phyloP scores from a whole-genome alignment of 1,139 yeast species.

The Hansenula lynferdii region DNA sequence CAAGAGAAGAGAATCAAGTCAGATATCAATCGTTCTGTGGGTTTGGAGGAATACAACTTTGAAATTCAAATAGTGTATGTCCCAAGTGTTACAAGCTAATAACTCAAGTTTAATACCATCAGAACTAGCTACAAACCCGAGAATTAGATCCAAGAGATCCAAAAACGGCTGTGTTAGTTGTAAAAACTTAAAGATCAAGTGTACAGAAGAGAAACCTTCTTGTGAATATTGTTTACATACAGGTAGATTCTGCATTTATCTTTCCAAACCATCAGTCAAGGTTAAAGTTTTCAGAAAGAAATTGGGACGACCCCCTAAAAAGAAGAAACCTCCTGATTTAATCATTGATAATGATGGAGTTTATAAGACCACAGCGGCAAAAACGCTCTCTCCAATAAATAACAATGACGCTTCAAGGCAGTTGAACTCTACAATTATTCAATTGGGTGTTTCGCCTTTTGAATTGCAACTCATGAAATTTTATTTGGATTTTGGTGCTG shows the following conservation, averaged over 20 bases:
- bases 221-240: conserved; percentile 55
- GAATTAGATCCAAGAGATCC: conserved; percentile 24
- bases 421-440: conserved; percentile 1
- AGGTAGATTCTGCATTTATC: conserved; percentile 3
- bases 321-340: too few relatives aligned
- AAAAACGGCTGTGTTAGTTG: conserved; percentile 61
- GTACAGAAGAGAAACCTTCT: conserved; percentile 61
- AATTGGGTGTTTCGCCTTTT: conserved; percentile 1
- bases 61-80: background rate
- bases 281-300: background rate
- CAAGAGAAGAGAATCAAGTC: too few relatives aligned
- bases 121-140: background rate
- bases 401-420: background rate
- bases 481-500: conserved; percentile 15
- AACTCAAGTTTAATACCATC: background rate
- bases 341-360: too few relatives aligned
- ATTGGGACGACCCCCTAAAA: background rate
- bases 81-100: background rate
- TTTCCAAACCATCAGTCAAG: background rate
- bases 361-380: too few relatives aligned
- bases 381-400: background rate
- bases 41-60: too few relatives aligned
- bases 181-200: conserved; percentile 60
- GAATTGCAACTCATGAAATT: conserved; percentile 3
- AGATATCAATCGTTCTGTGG: too few relatives aligned